Conservation (phyloP, 2,329 filamentous ascomycete species). For the Harringtonia aguacate region DNA sequence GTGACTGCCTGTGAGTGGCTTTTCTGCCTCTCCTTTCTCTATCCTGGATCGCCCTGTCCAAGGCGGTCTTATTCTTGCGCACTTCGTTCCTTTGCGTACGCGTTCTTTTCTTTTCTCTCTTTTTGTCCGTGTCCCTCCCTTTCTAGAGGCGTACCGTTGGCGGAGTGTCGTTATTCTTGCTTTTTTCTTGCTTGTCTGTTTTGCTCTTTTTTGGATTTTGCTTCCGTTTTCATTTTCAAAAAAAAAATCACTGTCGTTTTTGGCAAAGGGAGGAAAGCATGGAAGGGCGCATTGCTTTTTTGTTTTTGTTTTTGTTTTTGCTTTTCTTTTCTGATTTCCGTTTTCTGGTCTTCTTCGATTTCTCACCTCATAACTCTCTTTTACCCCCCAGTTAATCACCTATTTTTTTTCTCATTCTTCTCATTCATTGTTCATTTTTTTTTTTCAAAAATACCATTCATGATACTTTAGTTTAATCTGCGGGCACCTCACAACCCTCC, state of each 20-base stretch:
- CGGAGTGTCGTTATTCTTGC: conserved; percentile 2
- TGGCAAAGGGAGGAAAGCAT: too few species aligned
- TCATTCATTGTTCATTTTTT: background rate
- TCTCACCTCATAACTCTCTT: too few species aligned
- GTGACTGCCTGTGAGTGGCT: too few species aligned
- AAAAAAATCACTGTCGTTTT: too few species aligned
- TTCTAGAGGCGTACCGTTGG: background rate
- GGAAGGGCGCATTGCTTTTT: background rate
- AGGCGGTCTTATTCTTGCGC: background rate
- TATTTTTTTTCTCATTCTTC: background rate
- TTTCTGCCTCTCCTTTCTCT: too few species aligned
- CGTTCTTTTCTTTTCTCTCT: background rate
- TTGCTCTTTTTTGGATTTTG: too few species aligned
- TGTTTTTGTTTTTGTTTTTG: background rate
- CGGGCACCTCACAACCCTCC: too few species aligned
- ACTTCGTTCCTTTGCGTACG: conserved; percentile 13
- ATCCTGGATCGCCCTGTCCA: too few species aligned
- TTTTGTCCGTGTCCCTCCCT: background rate
- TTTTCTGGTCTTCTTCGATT: too few species aligned
- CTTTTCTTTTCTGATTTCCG: too few species aligned
- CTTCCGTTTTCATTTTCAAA: too few species aligned
- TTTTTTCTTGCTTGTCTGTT: conserved; percentile 6
- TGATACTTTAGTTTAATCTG: background rate
- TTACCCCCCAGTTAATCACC: background rate
- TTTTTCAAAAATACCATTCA: background rate